Conservation (phyloP, 1,284 basidiomycete genomes). For the Takashimella tepidaria region DNA sequence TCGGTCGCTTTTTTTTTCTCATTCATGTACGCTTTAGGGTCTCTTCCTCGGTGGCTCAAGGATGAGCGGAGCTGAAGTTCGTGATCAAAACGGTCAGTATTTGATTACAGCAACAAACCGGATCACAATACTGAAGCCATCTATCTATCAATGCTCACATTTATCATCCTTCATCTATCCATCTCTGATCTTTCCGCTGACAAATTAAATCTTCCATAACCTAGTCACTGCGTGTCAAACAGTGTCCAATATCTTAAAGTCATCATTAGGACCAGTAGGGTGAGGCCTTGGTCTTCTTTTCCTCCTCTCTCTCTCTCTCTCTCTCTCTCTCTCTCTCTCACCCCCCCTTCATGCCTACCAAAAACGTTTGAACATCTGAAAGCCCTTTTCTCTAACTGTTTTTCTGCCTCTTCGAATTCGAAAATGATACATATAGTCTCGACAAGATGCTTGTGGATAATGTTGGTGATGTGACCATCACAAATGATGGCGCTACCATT, state of each 20-base stretch:
- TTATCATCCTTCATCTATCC: too few relatives aligned
- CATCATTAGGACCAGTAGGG: slow-evolving; percentile 86
- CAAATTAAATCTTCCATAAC: too few relatives aligned
- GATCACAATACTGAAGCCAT: too few relatives aligned
- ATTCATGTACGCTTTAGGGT: too few relatives aligned
- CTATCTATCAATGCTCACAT: too few relatives aligned
- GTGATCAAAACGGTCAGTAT: slow-evolving; percentile 88
- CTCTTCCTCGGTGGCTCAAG: slow-evolving; percentile 91
- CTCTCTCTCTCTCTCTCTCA: neutral
- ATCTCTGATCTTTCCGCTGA: too few relatives aligned
- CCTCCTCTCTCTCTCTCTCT: neutral
- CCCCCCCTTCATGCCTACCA: too few relatives aligned
- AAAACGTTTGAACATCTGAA: too few relatives aligned
- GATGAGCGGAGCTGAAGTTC: slow-evolving; percentile 89
- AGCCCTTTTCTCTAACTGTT: too few relatives aligned
- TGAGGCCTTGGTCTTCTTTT: slow-evolving; percentile 15
- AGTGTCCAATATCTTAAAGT: slow-evolving; percentile 97
- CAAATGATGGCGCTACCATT: slow-evolving; percentile 98
- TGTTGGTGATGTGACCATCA: slow-evolving; percentile 99
- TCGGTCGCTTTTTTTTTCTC: too few relatives aligned
- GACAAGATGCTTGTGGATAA: slow-evolving; percentile 99
- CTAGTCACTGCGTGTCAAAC: slow-evolving; percentile 90
- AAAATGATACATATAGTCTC: slow-evolving; percentile 55
- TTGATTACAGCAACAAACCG: too few relatives aligned
- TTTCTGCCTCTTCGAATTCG: too few relatives aligned